A percentile compares a stretch with the other conserved stretches of the same genome.
These are phyloP conservation scores for Mangifera indica DNA, from an alignment of 345 rosid species.

Conservation along the genomic window DNA sequence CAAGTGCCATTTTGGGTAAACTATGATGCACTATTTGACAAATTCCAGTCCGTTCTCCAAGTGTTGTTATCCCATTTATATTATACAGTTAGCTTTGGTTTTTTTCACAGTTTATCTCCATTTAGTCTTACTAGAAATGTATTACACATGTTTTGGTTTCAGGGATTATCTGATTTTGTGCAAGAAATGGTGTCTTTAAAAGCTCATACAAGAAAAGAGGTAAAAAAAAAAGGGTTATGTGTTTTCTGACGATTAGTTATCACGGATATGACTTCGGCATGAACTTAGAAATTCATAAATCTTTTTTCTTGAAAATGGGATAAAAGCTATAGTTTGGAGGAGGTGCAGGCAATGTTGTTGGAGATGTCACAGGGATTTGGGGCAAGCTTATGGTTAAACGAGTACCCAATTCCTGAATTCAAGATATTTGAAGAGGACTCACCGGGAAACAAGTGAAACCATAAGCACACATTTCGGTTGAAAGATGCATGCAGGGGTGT, in stretches of 20 bases:
- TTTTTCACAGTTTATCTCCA: no score
- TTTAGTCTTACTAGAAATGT: no score
- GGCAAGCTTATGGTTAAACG: constrained; percentile 21
- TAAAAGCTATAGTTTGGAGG: constrained; percentile 44
- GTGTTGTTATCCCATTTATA: no score
- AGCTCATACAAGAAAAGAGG: constrained; percentile 45
- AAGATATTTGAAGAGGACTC: constrained; percentile 14
- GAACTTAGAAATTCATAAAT: no score
- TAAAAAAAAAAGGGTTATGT: neutral
- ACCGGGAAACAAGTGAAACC: constrained; percentile 18
- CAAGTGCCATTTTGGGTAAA: no score
- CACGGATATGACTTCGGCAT: no score
- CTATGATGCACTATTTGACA: no score
- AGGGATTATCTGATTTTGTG: constrained; percentile 56
- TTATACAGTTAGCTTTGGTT: constrained; percentile 51
- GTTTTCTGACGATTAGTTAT: neutral
- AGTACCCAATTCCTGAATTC: constrained; percentile 11
- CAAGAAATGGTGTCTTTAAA: constrained; percentile 49
- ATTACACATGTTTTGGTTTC: constrained; percentile 11
- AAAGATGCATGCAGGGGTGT: constrained; percentile 16
- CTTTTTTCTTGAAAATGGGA: constrained; percentile 22
- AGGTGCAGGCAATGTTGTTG: constrained; percentile 44
- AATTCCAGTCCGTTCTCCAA: no score
- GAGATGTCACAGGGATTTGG: constrained; percentile 47
- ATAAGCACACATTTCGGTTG: constrained; percentile 12